A percentile compares a stretch with the other conserved stretches of the same genome.
These are phyloP conservation scores for Skeletonema tropicum DNA, from an alignment of 108 stramenopile species.

Conservation along the genomic window DNA sequence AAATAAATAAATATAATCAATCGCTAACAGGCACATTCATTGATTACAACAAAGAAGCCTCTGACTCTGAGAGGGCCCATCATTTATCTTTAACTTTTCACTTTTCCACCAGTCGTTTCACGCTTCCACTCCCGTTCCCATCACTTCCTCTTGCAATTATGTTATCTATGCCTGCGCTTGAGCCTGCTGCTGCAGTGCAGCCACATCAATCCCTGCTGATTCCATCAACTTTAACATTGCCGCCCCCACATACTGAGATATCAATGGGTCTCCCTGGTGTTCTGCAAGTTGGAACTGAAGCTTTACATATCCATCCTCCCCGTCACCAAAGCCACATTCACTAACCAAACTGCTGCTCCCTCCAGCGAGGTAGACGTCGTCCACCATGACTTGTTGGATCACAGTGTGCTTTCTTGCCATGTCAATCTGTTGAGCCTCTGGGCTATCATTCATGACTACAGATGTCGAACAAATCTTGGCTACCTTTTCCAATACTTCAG, in stretches of 20 bases:
- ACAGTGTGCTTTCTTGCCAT: slow-evolving; percentile 75
- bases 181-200: slow-evolving; percentile 33
- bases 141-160: too few relatives aligned
- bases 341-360: slow-evolving; percentile 57
- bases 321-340: slow-evolving; percentile 77
- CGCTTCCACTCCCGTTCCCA: too few relatives aligned
- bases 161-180: slow-evolving; percentile 12
- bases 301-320: slow-evolving; percentile 76
- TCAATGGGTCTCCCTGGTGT: slow-evolving; percentile 86
- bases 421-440: slow-evolving; percentile 55
- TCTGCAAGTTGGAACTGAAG: slow-evolving; percentile 88
- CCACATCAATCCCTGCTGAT: slow-evolving; percentile 78
- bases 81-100: too few relatives aligned
- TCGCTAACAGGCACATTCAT: too few relatives aligned
- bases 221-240: slow-evolving; percentile 79
- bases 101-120: too few relatives aligned
- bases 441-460: slow-evolving; percentile 34
- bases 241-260: slow-evolving; percentile 78
- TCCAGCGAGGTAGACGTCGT: slow-evolving; percentile 80
- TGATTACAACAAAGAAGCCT: too few relatives aligned
- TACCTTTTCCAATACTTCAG: slow-evolving; percentile 65
- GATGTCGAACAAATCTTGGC: slow-evolving; percentile 45
- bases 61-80: too few relatives aligned
- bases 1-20: too few relatives aligned
- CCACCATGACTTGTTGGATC: slow-evolving; percentile 77